Base-by-base conservation (phyloP, 1,284 basidiomycete species). In the Porogramme epimiltina region DNA sequence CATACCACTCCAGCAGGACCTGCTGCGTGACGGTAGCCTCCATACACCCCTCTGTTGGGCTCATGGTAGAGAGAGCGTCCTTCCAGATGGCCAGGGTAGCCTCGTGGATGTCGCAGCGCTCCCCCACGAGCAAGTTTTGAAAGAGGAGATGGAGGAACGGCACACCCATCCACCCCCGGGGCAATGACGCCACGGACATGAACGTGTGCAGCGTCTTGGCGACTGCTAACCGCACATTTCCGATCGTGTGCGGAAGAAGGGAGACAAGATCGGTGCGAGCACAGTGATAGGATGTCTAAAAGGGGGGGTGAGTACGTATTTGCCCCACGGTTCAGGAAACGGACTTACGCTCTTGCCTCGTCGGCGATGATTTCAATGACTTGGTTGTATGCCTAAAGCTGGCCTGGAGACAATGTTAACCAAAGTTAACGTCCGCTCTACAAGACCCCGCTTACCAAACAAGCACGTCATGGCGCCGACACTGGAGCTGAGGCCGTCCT, bases 171-270 rank as follows among this genome's bases (percentile, higher is more conserved):
- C 97, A 99, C 53, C 87, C 85, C 57, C 82, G 81, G 2, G 90
- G 81, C 28, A 98, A 79, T 1, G 86, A 81, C 4, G 84, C 72
- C 1, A 93, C 87, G 15, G 79, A 77, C 76, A 98, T 87, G 70
- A 99, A 95, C 4, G 91, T 90, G 45, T 87, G 80, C 4, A 99
- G 75, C 0, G 95, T 95, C 55, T 93, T 89, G 50, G 96, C 91
- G 5, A 99, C 95, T 4, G 97, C 90, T 9, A 96, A 79, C 18
- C 97, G 93, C 47, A 99, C 97, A 58, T 89, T 89, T 0, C 91
- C 75, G 64, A 99, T 99, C 0, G 96, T 97, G 71, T 99, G 97
- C 97, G 90, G 76, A 99, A 96, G 78, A 97, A 99, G 2, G 95
- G 93, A 71, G 93, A 99, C 16, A 98, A 76, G 0, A 88, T 91